Base-by-base conservation (phyloP, 257 asterid species). In the Nicotiana sylvestris region DNA sequence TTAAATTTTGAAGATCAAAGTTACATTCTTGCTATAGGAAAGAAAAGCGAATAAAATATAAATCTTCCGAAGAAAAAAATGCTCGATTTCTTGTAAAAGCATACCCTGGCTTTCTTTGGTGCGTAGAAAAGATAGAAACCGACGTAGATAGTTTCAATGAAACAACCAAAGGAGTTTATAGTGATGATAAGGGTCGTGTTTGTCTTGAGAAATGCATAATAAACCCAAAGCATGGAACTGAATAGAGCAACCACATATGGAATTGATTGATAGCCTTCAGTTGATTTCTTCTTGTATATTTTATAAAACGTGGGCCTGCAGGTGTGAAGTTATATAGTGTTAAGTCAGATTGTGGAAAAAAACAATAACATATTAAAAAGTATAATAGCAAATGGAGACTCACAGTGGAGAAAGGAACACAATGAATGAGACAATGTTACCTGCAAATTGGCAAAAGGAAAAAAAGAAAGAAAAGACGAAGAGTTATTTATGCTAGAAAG, bases 141-240 rank as follows among this genome's bases (percentile, higher is more conserved):
- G 58, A 93, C 85, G 85, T 93, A 93, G 0, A 81, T 57, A 56
- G 93, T 87, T 65, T 92, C 91, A 62, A 90, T 49, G 85, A 92
- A 76, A 37, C 92, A 89, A 12, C 97, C 97, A 51, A 92, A 85
- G 0, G 97, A 81, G 84, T 93, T 93, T 9, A 92, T 93, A 13
- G 97, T 89, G 51, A 93, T 81, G 87, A 92, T 92, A 76, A 93
- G 95, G 64, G 94, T 89, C 6, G 95, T 84, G 72, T 92, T 86
- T 0, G 90, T 82, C 74, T 91, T 93, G 58, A 93, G 89, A 10
- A 87, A 87, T 4, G 97, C 97, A 8, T 93, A 93, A 85, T 93
- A 92, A 9, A 93, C 88, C 97, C 93, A 91, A 53, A 93, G 76
- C 94, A 88, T 89, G 4, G 97, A 91, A 39, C 95, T 91, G 84